Evolutionary conservation across 2,329 filamentous ascomycete species (phyloP), one percentile per base, ranked within the genome.

Genomic region (Fusarium austroafricanum): DNA sequence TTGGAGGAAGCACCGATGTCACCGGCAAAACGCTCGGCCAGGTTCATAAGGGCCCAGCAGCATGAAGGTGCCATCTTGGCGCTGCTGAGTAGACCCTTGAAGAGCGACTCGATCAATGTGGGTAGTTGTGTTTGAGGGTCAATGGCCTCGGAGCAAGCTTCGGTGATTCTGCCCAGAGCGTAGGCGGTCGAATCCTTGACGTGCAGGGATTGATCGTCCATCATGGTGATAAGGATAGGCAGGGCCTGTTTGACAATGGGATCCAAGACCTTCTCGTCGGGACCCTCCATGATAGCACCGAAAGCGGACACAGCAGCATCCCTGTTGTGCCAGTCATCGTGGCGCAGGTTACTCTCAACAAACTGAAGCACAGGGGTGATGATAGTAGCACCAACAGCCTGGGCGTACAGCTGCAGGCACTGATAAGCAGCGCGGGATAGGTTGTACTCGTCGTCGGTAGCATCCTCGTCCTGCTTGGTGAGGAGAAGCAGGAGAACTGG

Each of bases 1-100:
- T 98, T 99, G 73, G 90, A 84, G 40, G 84, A 74, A 63, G 90
- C 91, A 49, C 92, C 93, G 56, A 90, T 86, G 55, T 97, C 94
- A 59, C 94, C 93, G 29, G 94, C 92, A 78, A 98, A 99, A 65
- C 94, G 91, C 78, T 99, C 96, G 12, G 96, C 95, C 77, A 99
- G 83, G 82, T 98, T 99, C 93, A 99, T 98, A 71, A 99, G 83
- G 31, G 96, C 94, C 96, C 96, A 97, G 83, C 96, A 99, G 89
- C 96, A 98, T 29, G 96, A 99, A 55, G 93, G 90, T 31, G 95
- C 96, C 90, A 99, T 99, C 87, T 97, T 97, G 62, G 94, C 91
- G 78, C 92, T 96, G 82, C 92, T 95, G 61, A 93, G 89, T 61
- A 99, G 86, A 50, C 95, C 96, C 72, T 90, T 89, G 83, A 99